Percentiles rank a stretch among this genome's conserved stretches.
Conservation (phyloP, 352 stramenopile genomes). For the Globisporangium iwayamae region DNA sequence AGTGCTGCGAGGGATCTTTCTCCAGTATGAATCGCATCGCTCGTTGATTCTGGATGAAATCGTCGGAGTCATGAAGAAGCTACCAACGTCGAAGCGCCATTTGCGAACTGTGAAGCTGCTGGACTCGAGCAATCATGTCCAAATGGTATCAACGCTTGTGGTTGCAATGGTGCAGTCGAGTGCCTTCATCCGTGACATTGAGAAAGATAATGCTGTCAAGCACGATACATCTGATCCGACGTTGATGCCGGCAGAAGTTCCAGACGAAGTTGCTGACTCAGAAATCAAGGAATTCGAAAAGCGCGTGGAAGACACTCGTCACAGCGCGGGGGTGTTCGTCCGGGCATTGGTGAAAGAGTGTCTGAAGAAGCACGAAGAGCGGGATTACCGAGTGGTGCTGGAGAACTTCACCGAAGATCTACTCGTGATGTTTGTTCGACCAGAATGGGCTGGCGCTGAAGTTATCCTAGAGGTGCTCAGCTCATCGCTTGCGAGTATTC, state of each 20-base stretch:
- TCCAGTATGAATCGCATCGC: conserved; percentile 61
- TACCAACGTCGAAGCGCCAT: conserved; percentile 68
- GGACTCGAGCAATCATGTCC: conserved; percentile 43
- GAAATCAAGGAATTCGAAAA: conserved; percentile 14
- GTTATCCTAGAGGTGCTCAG: conserved; percentile 69
- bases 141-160: conserved; percentile 69
- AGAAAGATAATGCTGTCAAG: conserved; percentile 6
- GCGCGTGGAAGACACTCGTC: conserved; percentile 32
- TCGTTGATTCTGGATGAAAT: conserved; percentile 62
- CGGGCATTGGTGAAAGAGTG: conserved; percentile 58
- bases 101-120: conserved; percentile 66
- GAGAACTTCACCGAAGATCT: conserved; percentile 86
- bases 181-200: conserved; percentile 18
- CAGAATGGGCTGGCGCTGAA: conserved; percentile 76
- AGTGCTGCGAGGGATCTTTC: conserved; percentile 63
- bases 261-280: conserved; percentile 16
- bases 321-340: conserved; percentile 44
- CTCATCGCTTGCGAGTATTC: conserved; percentile 58
- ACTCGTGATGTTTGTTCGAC: conserved; percentile 72
- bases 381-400: conserved; percentile 67
- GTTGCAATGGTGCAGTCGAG: conserved; percentile 63
- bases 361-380: conserved; percentile 80
- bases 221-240: conserved; percentile 12
- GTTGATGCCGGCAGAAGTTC: conserved; percentile 20
- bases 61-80: conserved; percentile 72